phyloP scores from a whole-genome alignment of 2,329 filamentous ascomycete species.

The Reticulascus tulasneorum region DNA sequence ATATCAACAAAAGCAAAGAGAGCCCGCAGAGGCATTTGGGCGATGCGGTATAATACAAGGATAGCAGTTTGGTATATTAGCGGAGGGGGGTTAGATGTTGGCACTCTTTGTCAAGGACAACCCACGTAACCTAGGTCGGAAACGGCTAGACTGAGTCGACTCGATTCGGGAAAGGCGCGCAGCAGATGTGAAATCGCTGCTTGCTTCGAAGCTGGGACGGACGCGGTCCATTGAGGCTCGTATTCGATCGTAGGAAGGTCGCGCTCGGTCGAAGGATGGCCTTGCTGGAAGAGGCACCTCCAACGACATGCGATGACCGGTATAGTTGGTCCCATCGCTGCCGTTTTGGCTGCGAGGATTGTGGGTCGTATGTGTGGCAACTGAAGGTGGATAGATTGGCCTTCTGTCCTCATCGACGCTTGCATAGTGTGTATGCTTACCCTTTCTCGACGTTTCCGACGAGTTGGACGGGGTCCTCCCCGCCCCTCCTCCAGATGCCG shows the following conservation, averaged over 20 bases:
- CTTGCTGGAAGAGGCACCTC: conserved; percentile 49
- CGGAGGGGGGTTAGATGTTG: conserved; percentile 24
- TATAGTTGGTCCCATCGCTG: conserved; percentile 92
- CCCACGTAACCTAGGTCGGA: conserved; percentile 36
- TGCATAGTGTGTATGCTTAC: conserved; percentile 54
- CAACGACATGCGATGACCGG: conserved; percentile 58
- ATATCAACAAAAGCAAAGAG: conserved; percentile 30
- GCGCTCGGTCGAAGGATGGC: conserved; percentile 62
- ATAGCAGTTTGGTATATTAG: conserved; percentile 4
- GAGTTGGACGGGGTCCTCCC: conserved; percentile 42
- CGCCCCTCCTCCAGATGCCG: conserved; percentile 16
- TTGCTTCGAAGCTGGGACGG: conserved; percentile 79
- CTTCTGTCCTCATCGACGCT: conserved; percentile 82
- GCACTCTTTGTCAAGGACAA: conserved; percentile 39
- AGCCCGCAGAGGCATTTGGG: conserved; percentile 5
- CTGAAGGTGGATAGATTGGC: conserved; percentile 90
- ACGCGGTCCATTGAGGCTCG: conserved; percentile 83
- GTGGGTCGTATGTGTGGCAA: conserved; percentile 74
- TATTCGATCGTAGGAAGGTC: conserved; percentile 85
- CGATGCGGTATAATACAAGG: conserved; percentile 21
- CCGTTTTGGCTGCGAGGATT: conserved; percentile 83
- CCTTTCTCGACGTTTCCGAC: conserved; percentile 55
- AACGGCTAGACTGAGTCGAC: conserved; percentile 54
- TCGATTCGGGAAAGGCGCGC: conserved; percentile 81
- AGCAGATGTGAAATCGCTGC: conserved; percentile 86